These are phyloP conservation scores for Solanum ossicruentum DNA, from an alignment of 257 asterid species.

Conservation along the genomic window DNA sequence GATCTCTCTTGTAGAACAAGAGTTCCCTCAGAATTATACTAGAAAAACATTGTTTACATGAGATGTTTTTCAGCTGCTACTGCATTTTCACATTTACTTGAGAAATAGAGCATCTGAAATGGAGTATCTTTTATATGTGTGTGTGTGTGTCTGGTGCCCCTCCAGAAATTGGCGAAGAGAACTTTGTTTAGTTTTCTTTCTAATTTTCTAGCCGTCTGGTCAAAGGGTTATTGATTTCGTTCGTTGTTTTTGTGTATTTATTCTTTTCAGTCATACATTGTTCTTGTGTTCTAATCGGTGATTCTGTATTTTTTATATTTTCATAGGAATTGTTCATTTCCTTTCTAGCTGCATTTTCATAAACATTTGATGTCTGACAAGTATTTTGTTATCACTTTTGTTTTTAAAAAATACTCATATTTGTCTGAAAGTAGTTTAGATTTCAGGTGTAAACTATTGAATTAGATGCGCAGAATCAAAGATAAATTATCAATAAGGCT, in stretches of 20 bases:
- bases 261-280: background rate
- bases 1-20: too few relatives aligned
- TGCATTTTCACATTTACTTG: slow-evolving; percentile 66
- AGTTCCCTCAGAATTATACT: too few relatives aligned
- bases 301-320: background rate
- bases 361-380: too few relatives aligned
- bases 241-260: background rate
- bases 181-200: background rate
- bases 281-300: background rate
- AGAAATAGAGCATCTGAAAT: slow-evolving; percentile 30
- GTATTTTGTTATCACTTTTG: too few relatives aligned
- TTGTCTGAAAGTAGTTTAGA: too few relatives aligned
- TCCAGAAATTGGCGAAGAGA: too few relatives aligned
- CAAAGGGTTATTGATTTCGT: background rate
- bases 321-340: background rate
- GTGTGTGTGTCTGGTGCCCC: too few relatives aligned
- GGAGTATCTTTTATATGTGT: background rate
- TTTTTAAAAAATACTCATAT: too few relatives aligned
- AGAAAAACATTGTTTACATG: slow-evolving; percentile 42
- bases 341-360: too few relatives aligned
- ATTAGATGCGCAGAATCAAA: too few relatives aligned
- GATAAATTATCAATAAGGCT: too few relatives aligned
- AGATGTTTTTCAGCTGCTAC: slow-evolving; percentile 49
- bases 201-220: background rate
- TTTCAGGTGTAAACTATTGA: too few relatives aligned